Base-by-base conservation (phyloP, 768 basidiomycete genomes). In the Ramaria rubella region DNA sequence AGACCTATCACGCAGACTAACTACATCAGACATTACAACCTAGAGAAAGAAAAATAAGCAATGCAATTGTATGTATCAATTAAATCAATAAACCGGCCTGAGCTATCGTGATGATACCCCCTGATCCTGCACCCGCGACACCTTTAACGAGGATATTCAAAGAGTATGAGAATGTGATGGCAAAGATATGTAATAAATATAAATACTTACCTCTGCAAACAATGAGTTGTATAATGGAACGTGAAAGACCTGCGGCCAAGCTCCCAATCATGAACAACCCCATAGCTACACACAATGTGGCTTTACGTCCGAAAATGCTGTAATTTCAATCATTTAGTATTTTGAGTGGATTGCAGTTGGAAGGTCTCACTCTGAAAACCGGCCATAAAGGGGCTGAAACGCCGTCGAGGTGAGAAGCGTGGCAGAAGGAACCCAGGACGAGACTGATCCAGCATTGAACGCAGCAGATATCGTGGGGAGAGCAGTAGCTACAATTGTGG, bases 21-120 rank as follows among this genome's bases (percentile, higher is more conserved):
- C 85, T 17, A 90, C 78, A 65, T 89, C 87, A 0, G 82, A 83
- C 46, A 86, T 79, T 56, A 87, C 77, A 31, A 89, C 87, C 68
- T 87, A 84, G 12, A 34, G n/a, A 33, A 46, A n/a, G n/a, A n/a
- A n/a, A n/a, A n/a, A n/a, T n/a, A n/a, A n/a, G n/a, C n/a, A n/a
- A n/a, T n/a, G n/a, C n/a, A n/a, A n/a, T n/a, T n/a, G n/a, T n/a
- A n/a, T n/a, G n/a, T n/a, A n/a, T n/a, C n/a, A n/a, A n/a, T n/a
- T n/a, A n/a, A 17, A 21, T 12, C 4, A 17, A 12, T 29, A 42
- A 44, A 21, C 55, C 3, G 21, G 48, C 55, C 29, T 56, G 55
- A 29, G 77, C 72, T 70, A 88, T 77, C 58, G 83, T 85, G 29
- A 84, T 71, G 54, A 88, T 81, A 3, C 83, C 83, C 8, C 86